Conservation (phyloP, 1,284 basidiomycete genomes). For the Takashimella tepidaria region DNA sequence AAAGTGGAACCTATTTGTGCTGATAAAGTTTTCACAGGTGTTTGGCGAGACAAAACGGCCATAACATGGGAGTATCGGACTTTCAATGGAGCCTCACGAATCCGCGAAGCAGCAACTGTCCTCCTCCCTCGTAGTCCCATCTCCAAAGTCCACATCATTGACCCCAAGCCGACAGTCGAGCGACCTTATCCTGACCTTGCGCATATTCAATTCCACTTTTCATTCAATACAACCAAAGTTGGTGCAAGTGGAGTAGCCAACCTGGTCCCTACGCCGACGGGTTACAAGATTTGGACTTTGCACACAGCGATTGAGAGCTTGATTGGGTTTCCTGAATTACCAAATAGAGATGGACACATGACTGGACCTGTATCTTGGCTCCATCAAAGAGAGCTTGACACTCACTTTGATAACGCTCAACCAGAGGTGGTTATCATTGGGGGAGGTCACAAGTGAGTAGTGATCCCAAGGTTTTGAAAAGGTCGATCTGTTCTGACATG, state of each 20-base stretch:
- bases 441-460: conserved; percentile 41
- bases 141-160: conserved; percentile 48
- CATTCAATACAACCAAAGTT: conserved; percentile 54
- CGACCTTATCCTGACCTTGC: conserved; percentile 55
- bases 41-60: conserved; percentile 23
- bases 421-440: conserved; percentile 52
- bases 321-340: conserved; percentile 50
- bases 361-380: conserved; percentile 15
- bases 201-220: conserved; percentile 56
- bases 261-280: conserved; percentile 49
- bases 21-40: conserved; percentile 12
- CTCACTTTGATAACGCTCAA: conserved; percentile 42
- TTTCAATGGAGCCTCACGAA: conserved; percentile 51
- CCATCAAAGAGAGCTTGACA: conserved; percentile 12
- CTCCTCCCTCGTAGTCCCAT: conserved; percentile 16
- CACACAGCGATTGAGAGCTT: conserved; percentile 57
- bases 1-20: not conserved
- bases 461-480: too few relatives aligned
- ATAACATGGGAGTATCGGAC: conserved; percentile 62
- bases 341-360: conserved; percentile 24
- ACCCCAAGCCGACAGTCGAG: conserved; percentile 45
- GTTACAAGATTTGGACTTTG: conserved; percentile 57
- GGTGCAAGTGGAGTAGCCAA: conserved; percentile 53
- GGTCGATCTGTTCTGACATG: too few relatives aligned
- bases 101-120: conserved; percentile 34